A percentile compares a stretch with the other conserved stretches of the same genome.
Evolutionary conservation across 345 rosid species (phyloP).

Genomic region (Camelina hispida): DNA sequence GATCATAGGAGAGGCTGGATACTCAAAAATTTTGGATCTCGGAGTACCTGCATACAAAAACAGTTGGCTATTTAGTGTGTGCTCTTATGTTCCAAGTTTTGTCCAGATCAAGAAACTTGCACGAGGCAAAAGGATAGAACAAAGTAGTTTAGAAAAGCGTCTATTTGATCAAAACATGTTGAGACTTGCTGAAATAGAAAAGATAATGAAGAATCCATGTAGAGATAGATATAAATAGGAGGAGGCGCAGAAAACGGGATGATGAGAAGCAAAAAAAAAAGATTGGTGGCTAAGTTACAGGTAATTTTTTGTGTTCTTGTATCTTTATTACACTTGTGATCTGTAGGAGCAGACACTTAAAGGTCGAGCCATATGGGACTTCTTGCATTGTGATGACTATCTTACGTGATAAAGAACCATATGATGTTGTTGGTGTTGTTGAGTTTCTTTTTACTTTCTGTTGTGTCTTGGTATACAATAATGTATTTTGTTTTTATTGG

Average conservation of each 20-base stretch:
- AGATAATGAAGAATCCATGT: not conserved
- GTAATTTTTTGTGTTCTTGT: no score
- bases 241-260: not conserved
- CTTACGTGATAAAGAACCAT: no score
- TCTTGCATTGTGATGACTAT: no score
- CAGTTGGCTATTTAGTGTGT: not conserved
- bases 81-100: constrained; percentile 12
- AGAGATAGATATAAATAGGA: no score
- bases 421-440: not conserved
- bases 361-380: no score
- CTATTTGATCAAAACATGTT: not conserved
- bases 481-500: not conserved
- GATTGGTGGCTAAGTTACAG: no score
- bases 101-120: not conserved
- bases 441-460: constrained; percentile 1
- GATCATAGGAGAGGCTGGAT: not conserved
- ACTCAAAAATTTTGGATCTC: not conserved
- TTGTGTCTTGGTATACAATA: not conserved
- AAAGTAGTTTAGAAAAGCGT: not conserved
- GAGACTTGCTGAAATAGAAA: not conserved
- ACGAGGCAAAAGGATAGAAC: not conserved
- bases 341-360: no score
- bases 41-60: not conserved
- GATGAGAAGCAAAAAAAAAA: no score
- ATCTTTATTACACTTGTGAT: no score